Conservation (phyloP, 805 yeast species). For the Scheffersomyces amazonensis region DNA sequence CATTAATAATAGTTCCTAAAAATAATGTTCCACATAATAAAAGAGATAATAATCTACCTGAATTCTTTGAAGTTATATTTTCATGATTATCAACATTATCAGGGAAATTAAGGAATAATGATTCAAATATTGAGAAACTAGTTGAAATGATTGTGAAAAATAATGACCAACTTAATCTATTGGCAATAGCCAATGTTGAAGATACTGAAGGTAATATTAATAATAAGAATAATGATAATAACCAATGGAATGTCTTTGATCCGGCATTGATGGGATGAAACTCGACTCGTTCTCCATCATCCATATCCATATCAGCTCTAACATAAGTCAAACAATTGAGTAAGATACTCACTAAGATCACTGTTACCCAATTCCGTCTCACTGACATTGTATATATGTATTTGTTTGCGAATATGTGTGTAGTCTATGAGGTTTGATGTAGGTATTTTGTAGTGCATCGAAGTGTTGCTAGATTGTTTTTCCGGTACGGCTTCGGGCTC, state of each 20-base stretch:
- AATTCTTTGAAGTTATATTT: conserved; percentile 63
- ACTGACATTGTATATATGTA: background rate
- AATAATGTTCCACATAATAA: conserved; percentile 48
- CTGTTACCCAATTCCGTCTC: too few species aligned
- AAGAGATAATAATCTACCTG: conserved; percentile 59
- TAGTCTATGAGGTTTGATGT: background rate
- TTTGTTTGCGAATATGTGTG: background rate
- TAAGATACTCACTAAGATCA: too few species aligned
- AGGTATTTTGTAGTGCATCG: background rate
- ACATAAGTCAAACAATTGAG: too few species aligned
- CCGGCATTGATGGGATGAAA: conserved; percentile 47
- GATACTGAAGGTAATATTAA: conserved; percentile 57
- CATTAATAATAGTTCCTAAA: conserved; percentile 54
- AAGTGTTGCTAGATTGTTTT: too few species aligned
- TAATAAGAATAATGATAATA: conserved; percentile 44
- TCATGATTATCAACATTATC: conserved; percentile 62
- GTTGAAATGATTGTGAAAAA: conserved; percentile 46
- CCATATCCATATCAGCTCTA: conserved; percentile 14
- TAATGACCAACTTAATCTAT: conserved; percentile 42
- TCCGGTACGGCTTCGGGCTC: too few species aligned
- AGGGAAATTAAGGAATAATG: conserved; percentile 56
- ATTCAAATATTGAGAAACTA: conserved; percentile 54
- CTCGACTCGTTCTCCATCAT: conserved; percentile 24
- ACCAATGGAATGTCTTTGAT: conserved; percentile 65
- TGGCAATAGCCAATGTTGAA: conserved; percentile 54